These are phyloP conservation scores for Pythium grandisporangium DNA, from an alignment of 352 stramenopile species.

Conservation along the genomic window DNA sequence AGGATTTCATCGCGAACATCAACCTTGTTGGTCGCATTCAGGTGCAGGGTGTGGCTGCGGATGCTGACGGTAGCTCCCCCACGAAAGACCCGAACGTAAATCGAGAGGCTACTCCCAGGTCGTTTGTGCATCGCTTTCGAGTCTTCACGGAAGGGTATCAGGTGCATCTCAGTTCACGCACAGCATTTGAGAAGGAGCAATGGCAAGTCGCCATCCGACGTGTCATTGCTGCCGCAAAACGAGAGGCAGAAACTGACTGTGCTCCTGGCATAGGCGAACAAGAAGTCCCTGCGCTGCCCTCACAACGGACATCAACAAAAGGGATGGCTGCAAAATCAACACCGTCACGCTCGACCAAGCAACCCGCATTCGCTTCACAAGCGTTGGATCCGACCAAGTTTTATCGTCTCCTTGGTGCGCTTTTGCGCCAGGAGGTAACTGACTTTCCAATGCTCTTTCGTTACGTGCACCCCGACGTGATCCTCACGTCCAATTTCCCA, in stretches of 20 bases:
- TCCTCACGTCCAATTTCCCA: slow-evolving; percentile 79
- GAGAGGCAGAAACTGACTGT: too few species aligned
- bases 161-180: slow-evolving; percentile 62
- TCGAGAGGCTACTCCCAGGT: too few species aligned
- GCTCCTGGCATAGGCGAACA: too few species aligned
- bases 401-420: slow-evolving; percentile 52
- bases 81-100: too few species aligned
- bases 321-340: too few species aligned
- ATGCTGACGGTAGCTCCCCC: slow-evolving; percentile 15
- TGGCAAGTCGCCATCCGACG: slow-evolving; percentile 74
- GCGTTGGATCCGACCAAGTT: slow-evolving; percentile 59
- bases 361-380: slow-evolving; percentile 59
- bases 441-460: slow-evolving; percentile 72
- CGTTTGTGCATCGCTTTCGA: slow-evolving; percentile 66
- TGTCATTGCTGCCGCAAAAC: slow-evolving; percentile 33
- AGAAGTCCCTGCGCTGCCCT: too few species aligned
- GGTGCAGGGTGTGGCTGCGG: slow-evolving; percentile 55
- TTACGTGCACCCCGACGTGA: slow-evolving; percentile 67
- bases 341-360: too few species aligned
- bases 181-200: slow-evolving; percentile 72
- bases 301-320: too few species aligned
- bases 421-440: slow-evolving; percentile 59
- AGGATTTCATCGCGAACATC: slow-evolving; percentile 75
- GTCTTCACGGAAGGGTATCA: slow-evolving; percentile 59
- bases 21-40: slow-evolving; percentile 74